Base-by-base conservation (phyloP, 352 stramenopile genomes). In the Phytopythium vexans region DNA sequence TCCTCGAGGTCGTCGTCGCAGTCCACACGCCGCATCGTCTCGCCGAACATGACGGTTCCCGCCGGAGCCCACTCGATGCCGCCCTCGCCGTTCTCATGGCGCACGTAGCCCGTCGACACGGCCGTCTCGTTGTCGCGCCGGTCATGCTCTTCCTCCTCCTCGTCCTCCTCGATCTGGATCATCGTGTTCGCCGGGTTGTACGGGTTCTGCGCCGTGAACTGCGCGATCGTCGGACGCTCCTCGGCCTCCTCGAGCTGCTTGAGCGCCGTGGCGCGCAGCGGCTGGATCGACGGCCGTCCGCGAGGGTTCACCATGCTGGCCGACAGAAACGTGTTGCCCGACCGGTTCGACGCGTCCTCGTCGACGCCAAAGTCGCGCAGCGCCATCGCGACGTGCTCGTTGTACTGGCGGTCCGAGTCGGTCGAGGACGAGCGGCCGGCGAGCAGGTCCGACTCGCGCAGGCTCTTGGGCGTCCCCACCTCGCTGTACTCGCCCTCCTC, bases 1-100 rank as follows among this genome's bases (percentile, higher is more conserved):
- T 91, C 83, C 62, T 93, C 83, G n/a, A 93, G 66, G 45, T 93
- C 79, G 56, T 92, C 80, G 1, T 90, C 80, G 44, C 74, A 89
- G n/a, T 88, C 70, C 41, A 88, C 74, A 12, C 82, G 76, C 6
- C 76, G 74, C 41, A 49, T 68, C 10, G 59, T 71, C 41, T 83
- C 64, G 0, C 53, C 60, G 12, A 79, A 70, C 43, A 82, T 48
- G 1, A 66, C 61, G 0, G 68, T 78, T 33, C 66, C 66, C 21
- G 78, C 82, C n/a, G 82, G 80, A 1, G 82, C 74, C 77, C 81
- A 92, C 50, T 92, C 76, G 41, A 81, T 74, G 4, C 65, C 70
- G 0, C 82, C 82, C 32, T 78, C 70, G 6, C 64, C 82, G 16
- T 89, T 75, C 6, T 82, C 71, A 47, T 92, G 77, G 15, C 82